phyloP scores from a whole-genome alignment of 169 alveolate species.

The Plasmodium cynomolgi region DNA sequence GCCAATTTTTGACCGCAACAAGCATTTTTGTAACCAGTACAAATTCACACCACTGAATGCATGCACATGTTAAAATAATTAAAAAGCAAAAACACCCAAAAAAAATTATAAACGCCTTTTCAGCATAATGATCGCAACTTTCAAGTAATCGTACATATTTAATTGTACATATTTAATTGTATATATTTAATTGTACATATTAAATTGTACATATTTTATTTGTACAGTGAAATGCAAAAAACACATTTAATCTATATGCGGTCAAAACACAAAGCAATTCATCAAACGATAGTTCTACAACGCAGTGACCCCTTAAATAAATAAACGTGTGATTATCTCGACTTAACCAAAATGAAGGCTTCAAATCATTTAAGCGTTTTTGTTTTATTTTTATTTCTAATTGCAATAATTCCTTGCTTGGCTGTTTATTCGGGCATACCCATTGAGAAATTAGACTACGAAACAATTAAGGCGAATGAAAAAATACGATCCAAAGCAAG shows the following conservation, averaged over 20 bases:
- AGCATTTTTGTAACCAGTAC: neutral
- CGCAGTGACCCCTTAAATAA: neutral
- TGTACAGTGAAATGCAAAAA: neutral
- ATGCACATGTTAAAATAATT: constrained; percentile 2
- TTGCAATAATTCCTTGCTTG: constrained; percentile 1
- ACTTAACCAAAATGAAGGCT: neutral
- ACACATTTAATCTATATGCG: neutral
- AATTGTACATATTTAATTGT: neutral
- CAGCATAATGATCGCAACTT: neutral
- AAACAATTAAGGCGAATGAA: constrained; percentile 6
- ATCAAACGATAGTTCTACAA: neutral
- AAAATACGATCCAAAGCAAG: constrained; percentile 2
- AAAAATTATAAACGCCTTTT: neutral
- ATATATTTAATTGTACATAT: neutral
- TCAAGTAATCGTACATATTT: neutral
- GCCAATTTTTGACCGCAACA: neutral
- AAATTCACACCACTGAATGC: neutral
- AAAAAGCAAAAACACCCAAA: neutral
- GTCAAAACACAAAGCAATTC: neutral
- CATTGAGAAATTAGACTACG: constrained; percentile 3
- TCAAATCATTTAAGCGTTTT: neutral
- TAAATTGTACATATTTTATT: neutral
- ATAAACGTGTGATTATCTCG: neutral
- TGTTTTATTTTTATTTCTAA: neutral
- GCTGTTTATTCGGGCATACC: neutral